These are phyloP conservation scores for Talaromyces stipitatus DNA, from an alignment of 495 filamentous ascomycete genomes.

Conservation along the genomic window DNA sequence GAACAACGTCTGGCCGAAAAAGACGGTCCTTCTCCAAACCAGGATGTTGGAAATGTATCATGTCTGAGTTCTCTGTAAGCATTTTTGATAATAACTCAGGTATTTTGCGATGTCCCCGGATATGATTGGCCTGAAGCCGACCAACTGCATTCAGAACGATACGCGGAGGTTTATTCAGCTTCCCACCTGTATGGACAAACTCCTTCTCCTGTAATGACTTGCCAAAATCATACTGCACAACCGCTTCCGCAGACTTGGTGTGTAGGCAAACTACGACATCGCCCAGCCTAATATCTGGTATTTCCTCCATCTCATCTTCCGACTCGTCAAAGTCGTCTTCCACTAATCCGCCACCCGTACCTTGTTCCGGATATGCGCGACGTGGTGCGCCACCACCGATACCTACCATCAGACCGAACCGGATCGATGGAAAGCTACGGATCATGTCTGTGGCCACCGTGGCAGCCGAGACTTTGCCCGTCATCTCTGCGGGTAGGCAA, in stretches of 20 bases:
- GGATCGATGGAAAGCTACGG: conserved; percentile 27
- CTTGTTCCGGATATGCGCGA: neutral
- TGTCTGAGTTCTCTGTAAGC: conserved; percentile 9
- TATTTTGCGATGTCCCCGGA: conserved; percentile 11
- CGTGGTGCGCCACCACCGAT: conserved; percentile 30
- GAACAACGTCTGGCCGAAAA: conserved; percentile 18
- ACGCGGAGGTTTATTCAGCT: conserved; percentile 15
- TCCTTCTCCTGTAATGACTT: conserved; percentile 12
- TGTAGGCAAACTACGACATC: conserved; percentile 33
- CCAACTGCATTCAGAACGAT: conserved; percentile 14
- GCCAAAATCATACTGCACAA: conserved; percentile 35
- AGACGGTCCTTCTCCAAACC: conserved; percentile 23
- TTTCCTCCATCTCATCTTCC: neutral
- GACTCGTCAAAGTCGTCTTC: conserved; percentile 1
- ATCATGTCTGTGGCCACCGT: conserved; percentile 24
- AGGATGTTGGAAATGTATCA: conserved; percentile 18
- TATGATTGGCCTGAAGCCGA: conserved; percentile 14
- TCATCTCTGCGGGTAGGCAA: conserved; percentile 16
- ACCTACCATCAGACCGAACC: conserved; percentile 39
- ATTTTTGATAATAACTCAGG: conserved; percentile 14
- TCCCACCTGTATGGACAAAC: conserved; percentile 17
- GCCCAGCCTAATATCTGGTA: conserved; percentile 18
- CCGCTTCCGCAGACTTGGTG: conserved; percentile 14
- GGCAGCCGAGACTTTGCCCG: conserved; percentile 10
- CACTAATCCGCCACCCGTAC: neutral